Percentiles rank a stretch among this genome's conserved stretches.
Conservation (phyloP, 345 rosid species). For the Syzygium oleosum region DNA sequence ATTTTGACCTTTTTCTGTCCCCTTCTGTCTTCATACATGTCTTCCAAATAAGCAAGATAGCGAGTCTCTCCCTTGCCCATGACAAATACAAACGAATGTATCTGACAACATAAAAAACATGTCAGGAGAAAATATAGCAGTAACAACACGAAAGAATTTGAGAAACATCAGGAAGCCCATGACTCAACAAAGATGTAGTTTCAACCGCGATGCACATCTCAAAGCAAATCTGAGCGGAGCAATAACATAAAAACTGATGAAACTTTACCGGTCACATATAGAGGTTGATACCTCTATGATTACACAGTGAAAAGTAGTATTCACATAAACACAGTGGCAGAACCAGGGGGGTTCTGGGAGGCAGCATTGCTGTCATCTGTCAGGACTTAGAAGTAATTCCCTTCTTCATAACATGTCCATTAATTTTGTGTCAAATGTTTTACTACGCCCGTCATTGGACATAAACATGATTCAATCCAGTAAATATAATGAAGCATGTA, state of each 20-base stretch:
- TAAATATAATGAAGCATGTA: neutral
- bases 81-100: slow-evolving; percentile 89
- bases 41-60: slow-evolving; percentile 90
- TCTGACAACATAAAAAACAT: slow-evolving; percentile 21
- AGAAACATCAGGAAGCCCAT: neutral
- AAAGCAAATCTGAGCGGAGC: neutral
- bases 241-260: neutral
- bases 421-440: no score
- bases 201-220: neutral
- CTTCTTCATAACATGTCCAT: no score
- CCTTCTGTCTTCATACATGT: slow-evolving; percentile 95
- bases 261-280: neutral
- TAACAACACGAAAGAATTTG: neutral
- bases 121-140: neutral
- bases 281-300: neutral
- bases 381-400: neutral
- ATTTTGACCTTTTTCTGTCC: slow-evolving; percentile 92
- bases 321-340: neutral
- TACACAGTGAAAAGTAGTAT: neutral
- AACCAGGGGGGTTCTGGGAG: neutral
- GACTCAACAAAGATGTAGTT: neutral
- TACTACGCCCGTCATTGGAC: no score
- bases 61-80: slow-evolving; percentile 80
- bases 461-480: no score
- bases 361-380: neutral